Evolutionary conservation across 2,329 filamentous ascomycete genomes (phyloP).

Genomic region (Paecilomyces formosus): DNA sequence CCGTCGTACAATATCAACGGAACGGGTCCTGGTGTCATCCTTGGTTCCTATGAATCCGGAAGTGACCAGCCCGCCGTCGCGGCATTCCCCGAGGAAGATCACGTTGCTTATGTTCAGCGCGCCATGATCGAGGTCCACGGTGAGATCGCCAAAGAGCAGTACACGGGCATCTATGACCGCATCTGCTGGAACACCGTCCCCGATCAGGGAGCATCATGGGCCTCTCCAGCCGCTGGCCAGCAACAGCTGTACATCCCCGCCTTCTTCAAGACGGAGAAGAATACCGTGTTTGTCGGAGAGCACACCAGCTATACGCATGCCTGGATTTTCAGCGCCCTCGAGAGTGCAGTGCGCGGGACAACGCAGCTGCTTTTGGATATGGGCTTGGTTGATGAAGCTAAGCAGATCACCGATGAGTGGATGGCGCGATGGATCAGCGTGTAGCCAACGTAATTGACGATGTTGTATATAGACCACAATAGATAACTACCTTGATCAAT

Average conservation of each 20-base stretch:
- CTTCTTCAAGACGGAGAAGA: slow-evolving; percentile 63
- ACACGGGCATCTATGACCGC: slow-evolving; percentile 57
- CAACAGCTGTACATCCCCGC: slow-evolving; percentile 64
- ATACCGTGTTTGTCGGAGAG: slow-evolving; percentile 63
- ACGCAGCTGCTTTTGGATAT: slow-evolving; percentile 56
- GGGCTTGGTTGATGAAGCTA: slow-evolving; percentile 63
- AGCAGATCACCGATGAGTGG: slow-evolving; percentile 56
- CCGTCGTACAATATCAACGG: slow-evolving; percentile 29
- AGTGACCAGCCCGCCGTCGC: slow-evolving; percentile 18
- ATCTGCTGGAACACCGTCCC: slow-evolving; percentile 60
- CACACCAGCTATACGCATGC: slow-evolving; percentile 66
- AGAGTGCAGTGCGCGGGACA: slow-evolving; percentile 59
- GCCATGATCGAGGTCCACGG: slow-evolving; percentile 64
- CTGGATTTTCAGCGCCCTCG: slow-evolving; percentile 49
- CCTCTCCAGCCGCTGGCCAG: slow-evolving; percentile 53
- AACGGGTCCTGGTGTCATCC: slow-evolving; percentile 26
- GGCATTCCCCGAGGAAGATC: slow-evolving; percentile 27
- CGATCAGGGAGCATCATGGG: slow-evolving; percentile 57
- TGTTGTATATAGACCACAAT: neutral
- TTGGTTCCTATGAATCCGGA: slow-evolving; percentile 38
- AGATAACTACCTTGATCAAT: neutral
- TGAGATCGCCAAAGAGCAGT: slow-evolving; percentile 51
- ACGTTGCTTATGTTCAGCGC: slow-evolving; percentile 56
- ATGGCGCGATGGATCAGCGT: slow-evolving; percentile 58
- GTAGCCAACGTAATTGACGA: neutral